These are phyloP conservation scores for Syncephalastrum monosporum DNA, from an alignment of 371 early-diverging fungal genomes.

Conservation along the genomic window DNA sequence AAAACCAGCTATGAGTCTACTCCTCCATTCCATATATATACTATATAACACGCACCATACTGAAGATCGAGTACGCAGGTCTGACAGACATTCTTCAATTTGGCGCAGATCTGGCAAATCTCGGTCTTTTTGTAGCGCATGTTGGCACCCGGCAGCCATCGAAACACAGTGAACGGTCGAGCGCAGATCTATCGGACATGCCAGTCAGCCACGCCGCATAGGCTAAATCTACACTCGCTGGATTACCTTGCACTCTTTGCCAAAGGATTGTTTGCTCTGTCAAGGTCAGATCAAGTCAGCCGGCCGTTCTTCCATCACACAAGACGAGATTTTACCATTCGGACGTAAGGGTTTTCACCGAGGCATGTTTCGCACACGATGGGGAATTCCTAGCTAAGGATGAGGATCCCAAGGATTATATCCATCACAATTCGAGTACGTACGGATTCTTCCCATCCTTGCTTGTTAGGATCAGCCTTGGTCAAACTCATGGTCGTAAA, in stretches of 20 bases:
- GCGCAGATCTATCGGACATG: slow-evolving; percentile 66
- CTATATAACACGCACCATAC: slow-evolving; percentile 57
- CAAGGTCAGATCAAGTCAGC: neutral
- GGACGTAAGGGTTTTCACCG: slow-evolving; percentile 96
- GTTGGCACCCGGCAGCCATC: slow-evolving; percentile 94
- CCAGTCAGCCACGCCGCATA: neutral
- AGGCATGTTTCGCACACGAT: slow-evolving; percentile 96
- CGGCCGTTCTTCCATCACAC: neutral
- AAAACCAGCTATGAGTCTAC: neutral
- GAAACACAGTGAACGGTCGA: slow-evolving; percentile 95
- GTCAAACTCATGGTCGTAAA: too few relatives aligned
- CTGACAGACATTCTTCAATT: slow-evolving; percentile 97
- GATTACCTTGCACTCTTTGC: slow-evolving; percentile 88
- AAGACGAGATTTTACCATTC: slow-evolving; percentile 70
- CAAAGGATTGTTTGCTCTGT: slow-evolving; percentile 78
- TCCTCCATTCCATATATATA: neutral
- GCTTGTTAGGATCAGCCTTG: slow-evolving; percentile 71
- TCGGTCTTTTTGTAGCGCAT: slow-evolving; percentile 97
- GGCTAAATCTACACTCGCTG: neutral
- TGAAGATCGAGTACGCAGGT: slow-evolving; percentile 95
- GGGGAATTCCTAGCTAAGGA: slow-evolving; percentile 69
- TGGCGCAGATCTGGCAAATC: slow-evolving; percentile 95
- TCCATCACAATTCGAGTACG: slow-evolving; percentile 7
- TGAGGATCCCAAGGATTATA: neutral
- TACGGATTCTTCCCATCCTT: slow-evolving; percentile 74